Conservation (phyloP, 441 rosid species). For the Raphanus hybrid region DNA sequence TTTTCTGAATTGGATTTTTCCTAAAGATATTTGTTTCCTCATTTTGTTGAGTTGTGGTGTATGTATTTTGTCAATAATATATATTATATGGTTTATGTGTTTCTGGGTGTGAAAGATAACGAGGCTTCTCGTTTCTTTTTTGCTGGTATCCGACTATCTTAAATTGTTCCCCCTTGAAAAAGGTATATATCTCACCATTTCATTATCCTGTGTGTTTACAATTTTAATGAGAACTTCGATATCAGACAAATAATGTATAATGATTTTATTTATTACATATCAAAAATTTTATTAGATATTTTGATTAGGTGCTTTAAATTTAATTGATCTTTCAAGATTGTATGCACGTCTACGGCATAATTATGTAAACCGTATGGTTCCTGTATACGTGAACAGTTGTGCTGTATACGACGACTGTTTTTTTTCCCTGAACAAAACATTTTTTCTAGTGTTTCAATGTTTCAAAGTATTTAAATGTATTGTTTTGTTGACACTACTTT, state of each 20-base stretch:
- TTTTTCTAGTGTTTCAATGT: not conserved
- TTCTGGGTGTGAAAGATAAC: slow-evolving; percentile 37
- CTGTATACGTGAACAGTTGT: not conserved
- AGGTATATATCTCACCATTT: slow-evolving; percentile 23
- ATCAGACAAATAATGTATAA: not conserved
- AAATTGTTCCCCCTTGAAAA: slow-evolving; percentile 22
- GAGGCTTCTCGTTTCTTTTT: slow-evolving; percentile 13
- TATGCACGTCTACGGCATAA: not conserved
- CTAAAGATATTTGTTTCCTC: slow-evolving; percentile 32
- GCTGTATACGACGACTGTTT: not conserved
- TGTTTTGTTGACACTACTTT: not conserved
- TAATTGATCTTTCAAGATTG: not conserved
- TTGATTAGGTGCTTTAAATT: no score
- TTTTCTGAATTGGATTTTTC: slow-evolving; percentile 27
- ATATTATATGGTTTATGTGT: slow-evolving; percentile 27
- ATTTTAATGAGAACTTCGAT: not conserved
- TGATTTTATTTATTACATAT: not conserved
- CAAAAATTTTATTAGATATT: not conserved
- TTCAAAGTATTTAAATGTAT: not conserved
- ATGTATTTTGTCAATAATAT: not conserved
- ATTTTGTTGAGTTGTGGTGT: slow-evolving; percentile 40
- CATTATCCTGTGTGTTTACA: slow-evolving; percentile 26
- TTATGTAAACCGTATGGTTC: no score
- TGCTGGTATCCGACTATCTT: slow-evolving; percentile 36
- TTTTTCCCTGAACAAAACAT: not conserved